These are phyloP conservation scores for Leptoxyphium fumago DNA, from an alignment of 2,329 filamentous ascomycete species.

Conservation along the genomic window DNA sequence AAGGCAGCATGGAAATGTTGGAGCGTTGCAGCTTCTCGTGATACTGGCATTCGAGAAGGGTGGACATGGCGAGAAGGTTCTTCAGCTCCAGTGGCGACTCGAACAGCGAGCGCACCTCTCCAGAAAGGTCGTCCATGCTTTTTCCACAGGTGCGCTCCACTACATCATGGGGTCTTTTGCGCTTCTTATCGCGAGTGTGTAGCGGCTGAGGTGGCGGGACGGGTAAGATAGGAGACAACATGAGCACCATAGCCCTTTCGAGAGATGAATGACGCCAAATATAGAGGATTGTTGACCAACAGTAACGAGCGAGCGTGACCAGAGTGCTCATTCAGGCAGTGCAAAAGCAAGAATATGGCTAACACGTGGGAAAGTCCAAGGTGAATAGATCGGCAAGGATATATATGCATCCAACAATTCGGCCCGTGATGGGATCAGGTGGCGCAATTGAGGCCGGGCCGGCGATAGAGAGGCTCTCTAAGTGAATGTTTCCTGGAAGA, in stretches of 20 bases:
- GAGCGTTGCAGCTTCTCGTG: slow-evolving; percentile 38
- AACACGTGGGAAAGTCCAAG: neutral
- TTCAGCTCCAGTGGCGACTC: slow-evolving; percentile 28
- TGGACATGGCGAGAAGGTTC: slow-evolving; percentile 30
- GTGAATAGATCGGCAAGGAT: too few relatives aligned
- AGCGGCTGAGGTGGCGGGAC: neutral
- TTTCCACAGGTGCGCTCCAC: slow-evolving; percentile 22
- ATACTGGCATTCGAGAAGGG: slow-evolving; percentile 36
- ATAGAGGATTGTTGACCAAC: slow-evolving; percentile 9
- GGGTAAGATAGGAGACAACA: slow-evolving; percentile 5
- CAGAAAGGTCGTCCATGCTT: slow-evolving; percentile 34
- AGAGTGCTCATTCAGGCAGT: slow-evolving; percentile 4
- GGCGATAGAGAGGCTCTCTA: too few relatives aligned
- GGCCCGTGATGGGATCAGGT: too few relatives aligned
- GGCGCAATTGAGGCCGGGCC: too few relatives aligned
- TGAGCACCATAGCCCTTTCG: slow-evolving; percentile 11
- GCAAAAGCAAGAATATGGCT: neutral
- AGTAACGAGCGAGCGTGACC: slow-evolving; percentile 11
- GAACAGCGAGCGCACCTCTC: slow-evolving; percentile 28
- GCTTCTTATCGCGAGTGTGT: slow-evolving; percentile 19
- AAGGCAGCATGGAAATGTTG: slow-evolving; percentile 50
- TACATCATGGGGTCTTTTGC: slow-evolving; percentile 19
- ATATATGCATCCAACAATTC: too few relatives aligned
- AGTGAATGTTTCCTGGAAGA: too few relatives aligned
- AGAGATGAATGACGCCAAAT: slow-evolving; percentile 10